These are phyloP conservation scores for Clavispora asparagi DNA, from an alignment of 805 yeast genomes.

Conservation along the genomic window DNA sequence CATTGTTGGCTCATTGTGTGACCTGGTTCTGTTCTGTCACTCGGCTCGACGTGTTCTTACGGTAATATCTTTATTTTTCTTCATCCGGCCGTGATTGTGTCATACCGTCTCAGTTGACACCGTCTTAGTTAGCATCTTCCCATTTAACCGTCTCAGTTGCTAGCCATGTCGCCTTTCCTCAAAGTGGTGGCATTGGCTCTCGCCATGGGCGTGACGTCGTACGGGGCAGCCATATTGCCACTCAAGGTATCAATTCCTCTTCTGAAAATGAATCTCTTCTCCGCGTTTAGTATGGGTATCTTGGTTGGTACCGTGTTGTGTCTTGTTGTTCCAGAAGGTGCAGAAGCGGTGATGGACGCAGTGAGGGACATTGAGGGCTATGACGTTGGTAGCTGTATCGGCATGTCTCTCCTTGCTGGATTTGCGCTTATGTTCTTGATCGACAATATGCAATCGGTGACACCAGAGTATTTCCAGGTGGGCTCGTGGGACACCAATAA, in stretches of 20 bases:
- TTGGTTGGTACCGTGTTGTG: constrained; percentile 55
- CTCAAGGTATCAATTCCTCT: constrained; percentile 7
- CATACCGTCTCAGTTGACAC: too few species aligned
- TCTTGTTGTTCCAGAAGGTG: constrained; percentile 64
- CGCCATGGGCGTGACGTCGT: constrained; percentile 7
- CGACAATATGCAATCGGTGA: constrained; percentile 29
- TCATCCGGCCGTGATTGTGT: too few species aligned
- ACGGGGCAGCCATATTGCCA: constrained; percentile 9
- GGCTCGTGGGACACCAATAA: background rate
- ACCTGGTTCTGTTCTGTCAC: too few species aligned
- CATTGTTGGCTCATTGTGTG: too few species aligned
- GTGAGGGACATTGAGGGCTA: background rate
- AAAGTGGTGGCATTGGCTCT: constrained; percentile 1
- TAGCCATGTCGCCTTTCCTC: background rate
- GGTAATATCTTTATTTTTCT: too few species aligned
- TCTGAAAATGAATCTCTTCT: constrained; percentile 27
- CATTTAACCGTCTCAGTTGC: too few species aligned
- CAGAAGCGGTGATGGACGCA: constrained; percentile 36
- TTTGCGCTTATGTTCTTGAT: constrained; percentile 48
- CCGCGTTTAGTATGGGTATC: constrained; percentile 55
- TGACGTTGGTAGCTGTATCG: constrained; percentile 22
- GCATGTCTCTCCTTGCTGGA: constrained; percentile 48
- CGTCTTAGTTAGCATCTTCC: too few species aligned
- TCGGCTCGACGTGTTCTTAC: too few species aligned
- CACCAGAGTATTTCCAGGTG: background rate